Conservation (phyloP, 2,329 filamentous ascomycete species). For the Exutisphaerella laricina region DNA sequence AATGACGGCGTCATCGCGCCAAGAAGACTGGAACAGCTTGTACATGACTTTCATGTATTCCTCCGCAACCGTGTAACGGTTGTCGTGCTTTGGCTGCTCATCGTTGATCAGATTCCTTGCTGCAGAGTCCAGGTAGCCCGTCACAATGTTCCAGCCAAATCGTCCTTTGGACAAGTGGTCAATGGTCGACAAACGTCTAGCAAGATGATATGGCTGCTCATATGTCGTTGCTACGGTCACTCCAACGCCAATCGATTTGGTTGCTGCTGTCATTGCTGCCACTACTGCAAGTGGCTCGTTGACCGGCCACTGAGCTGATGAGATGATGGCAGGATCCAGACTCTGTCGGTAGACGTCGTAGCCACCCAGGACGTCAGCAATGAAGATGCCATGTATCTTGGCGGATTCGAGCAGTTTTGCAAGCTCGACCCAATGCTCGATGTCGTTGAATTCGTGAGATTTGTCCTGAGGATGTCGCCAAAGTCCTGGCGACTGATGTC, state of each 20-base stretch:
- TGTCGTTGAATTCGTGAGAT: constrained; percentile 55
- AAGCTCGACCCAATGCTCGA: constrained; percentile 59
- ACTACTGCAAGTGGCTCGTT: constrained; percentile 39
- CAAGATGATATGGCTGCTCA: constrained; percentile 61
- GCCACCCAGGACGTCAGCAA: constrained; percentile 59
- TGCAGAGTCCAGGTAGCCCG: constrained; percentile 60
- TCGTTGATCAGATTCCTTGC: constrained; percentile 52
- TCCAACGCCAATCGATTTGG: constrained; percentile 59
- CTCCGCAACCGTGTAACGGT: constrained; percentile 57
- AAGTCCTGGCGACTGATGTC: constrained; percentile 50
- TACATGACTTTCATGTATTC: constrained; percentile 56
- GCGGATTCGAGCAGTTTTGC: constrained; percentile 54
- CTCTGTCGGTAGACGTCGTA: constrained; percentile 60
- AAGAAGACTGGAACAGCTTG: constrained; percentile 58
- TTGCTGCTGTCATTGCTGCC: constrained; percentile 50
- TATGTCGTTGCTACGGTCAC: constrained; percentile 63
- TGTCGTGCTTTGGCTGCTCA: constrained; percentile 58
- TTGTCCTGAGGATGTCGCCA: constrained; percentile 60
- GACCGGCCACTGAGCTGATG: constrained; percentile 62
- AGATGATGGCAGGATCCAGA: constrained; percentile 50
- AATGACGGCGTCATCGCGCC: constrained; percentile 59
- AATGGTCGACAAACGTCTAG: constrained; percentile 57
- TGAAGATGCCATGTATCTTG: constrained; percentile 61
- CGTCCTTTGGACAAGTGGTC: constrained; percentile 61
- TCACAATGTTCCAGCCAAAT: constrained; percentile 50